Percentiles rank a stretch among this genome's conserved stretches.
Conservation (phyloP, 805 yeast genomes). For the Maudiozyma turicensis region DNA sequence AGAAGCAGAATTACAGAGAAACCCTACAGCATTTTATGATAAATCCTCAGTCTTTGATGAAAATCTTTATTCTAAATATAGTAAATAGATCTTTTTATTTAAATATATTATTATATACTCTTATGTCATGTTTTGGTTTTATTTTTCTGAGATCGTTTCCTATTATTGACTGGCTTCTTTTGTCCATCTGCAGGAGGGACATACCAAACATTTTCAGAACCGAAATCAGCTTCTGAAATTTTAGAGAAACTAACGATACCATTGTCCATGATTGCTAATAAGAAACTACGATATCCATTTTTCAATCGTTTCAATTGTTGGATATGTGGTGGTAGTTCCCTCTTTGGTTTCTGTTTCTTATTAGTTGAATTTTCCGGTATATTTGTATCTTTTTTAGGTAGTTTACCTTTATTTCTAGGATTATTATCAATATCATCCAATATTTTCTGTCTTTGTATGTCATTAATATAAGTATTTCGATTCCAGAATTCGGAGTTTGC, state of each 20-base stretch:
- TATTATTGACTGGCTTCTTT: not conserved
- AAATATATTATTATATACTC: not conserved
- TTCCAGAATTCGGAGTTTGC: slow-evolving; percentile 15
- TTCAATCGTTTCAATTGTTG: slow-evolving; percentile 36
- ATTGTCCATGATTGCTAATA: slow-evolving; percentile 62
- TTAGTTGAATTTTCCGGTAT: not conserved
- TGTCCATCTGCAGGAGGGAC: slow-evolving; percentile 7
- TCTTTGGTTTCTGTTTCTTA: slow-evolving; percentile 13
- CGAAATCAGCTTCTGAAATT: slow-evolving; percentile 42
- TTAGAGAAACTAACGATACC: slow-evolving; percentile 65
- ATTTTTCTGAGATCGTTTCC: not conserved
- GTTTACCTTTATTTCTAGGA: slow-evolving; percentile 5
- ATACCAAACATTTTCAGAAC: slow-evolving; percentile 29
- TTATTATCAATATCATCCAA: not conserved
- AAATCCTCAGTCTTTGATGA: slow-evolving; percentile 45
- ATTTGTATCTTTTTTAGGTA: not conserved
- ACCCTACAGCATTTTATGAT: slow-evolving; percentile 36
- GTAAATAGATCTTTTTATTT: slow-evolving; percentile 7
- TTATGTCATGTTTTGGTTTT: not conserved
- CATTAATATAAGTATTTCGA: slow-evolving; percentile 12
- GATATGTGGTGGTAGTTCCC: slow-evolving; percentile 11
- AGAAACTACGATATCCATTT: slow-evolving; percentile 42
- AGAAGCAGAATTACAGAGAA: slow-evolving; percentile 20
- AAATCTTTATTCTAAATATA: slow-evolving; percentile 34
- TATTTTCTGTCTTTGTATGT: slow-evolving; percentile 6